Conservation (phyloP, 495 filamentous ascomycete genomes). For the Penicillium riverlandense region DNA sequence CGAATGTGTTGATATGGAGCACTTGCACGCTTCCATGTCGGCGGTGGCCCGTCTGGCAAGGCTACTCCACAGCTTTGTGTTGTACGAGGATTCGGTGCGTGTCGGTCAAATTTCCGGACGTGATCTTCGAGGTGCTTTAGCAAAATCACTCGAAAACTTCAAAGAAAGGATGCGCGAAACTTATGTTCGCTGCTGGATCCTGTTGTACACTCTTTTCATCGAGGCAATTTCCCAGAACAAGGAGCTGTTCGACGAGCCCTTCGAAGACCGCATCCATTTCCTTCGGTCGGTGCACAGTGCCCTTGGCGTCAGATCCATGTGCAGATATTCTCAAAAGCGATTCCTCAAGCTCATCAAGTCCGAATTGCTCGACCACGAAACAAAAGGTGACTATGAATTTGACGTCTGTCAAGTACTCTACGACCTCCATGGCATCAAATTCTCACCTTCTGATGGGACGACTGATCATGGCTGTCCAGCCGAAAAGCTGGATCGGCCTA, state of each 20-base stretch:
- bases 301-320: conserved; percentile 78
- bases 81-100: conserved; percentile 75
- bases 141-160: conserved; percentile 46
- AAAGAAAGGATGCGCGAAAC: conserved; percentile 75
- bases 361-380: conserved; percentile 59
- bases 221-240: conserved; percentile 64
- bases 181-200: conserved; percentile 80
- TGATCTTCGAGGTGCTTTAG: conserved; percentile 33
- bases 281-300: conserved; percentile 74
- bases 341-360: conserved; percentile 85
- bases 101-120: conserved; percentile 54
- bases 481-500: conserved; percentile 68
- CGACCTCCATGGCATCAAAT: conserved; percentile 78
- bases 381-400: conserved; percentile 62
- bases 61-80: conserved; percentile 67
- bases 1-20: conserved; percentile 75
- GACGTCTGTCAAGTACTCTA: conserved; percentile 84
- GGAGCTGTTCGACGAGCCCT: conserved; percentile 50
- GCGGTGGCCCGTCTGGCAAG: conserved; percentile 59
- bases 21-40: conserved; percentile 61
- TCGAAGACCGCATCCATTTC: conserved; percentile 66
- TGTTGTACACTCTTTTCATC: conserved; percentile 68
- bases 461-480: conserved; percentile 68
- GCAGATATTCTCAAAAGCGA: conserved; percentile 73
- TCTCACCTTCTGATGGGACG: conserved; percentile 59